phyloP scores from a whole-genome alignment of 2,329 filamentous ascomycete genomes.

The Zymoseptoria brevis region DNA sequence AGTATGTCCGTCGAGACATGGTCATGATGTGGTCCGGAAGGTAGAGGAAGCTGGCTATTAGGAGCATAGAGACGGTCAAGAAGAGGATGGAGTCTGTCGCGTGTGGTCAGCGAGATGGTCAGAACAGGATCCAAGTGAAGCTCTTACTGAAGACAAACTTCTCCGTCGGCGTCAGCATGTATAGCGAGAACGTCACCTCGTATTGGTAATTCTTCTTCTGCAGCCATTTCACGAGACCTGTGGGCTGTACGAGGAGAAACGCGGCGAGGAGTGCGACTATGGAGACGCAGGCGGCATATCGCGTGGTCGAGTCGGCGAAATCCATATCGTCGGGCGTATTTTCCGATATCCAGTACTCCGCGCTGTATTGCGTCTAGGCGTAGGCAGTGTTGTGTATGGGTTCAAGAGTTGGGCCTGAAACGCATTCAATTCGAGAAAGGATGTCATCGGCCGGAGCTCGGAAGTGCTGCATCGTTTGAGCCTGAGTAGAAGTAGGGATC shows the following conservation, averaged over 20 bases:
- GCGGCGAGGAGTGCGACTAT: slow-evolving; percentile 42
- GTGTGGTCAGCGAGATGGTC: not conserved
- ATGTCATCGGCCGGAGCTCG: not conserved
- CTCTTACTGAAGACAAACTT: slow-evolving; percentile 92
- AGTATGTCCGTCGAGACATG: slow-evolving; percentile 78
- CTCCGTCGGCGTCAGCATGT: slow-evolving; percentile 95
- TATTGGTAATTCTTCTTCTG: slow-evolving; percentile 96
- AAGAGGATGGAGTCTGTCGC: slow-evolving; percentile 77
- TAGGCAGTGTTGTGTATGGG: not conserved
- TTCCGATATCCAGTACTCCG: not conserved
- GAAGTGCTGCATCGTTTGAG: not conserved
- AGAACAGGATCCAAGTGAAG: not conserved
- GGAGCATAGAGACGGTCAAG: slow-evolving; percentile 76
- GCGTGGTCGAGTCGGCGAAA: slow-evolving; percentile 14
- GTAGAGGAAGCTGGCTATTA: slow-evolving; percentile 83
- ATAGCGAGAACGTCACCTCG: slow-evolving; percentile 91
- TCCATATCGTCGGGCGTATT: slow-evolving; percentile 5
- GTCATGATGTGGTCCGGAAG: slow-evolving; percentile 83
- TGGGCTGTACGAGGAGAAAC: slow-evolving; percentile 40
- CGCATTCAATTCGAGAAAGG: not conserved
- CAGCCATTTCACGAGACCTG: slow-evolving; percentile 68
- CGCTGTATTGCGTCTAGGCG: not conserved
- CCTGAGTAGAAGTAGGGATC: too few relatives aligned
- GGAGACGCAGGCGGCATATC: slow-evolving; percentile 52
- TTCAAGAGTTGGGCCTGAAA: not conserved